Evolutionary conservation across 2,329 filamentous ascomycete species (phyloP).

Genomic region (Fusarium illudens): DNA sequence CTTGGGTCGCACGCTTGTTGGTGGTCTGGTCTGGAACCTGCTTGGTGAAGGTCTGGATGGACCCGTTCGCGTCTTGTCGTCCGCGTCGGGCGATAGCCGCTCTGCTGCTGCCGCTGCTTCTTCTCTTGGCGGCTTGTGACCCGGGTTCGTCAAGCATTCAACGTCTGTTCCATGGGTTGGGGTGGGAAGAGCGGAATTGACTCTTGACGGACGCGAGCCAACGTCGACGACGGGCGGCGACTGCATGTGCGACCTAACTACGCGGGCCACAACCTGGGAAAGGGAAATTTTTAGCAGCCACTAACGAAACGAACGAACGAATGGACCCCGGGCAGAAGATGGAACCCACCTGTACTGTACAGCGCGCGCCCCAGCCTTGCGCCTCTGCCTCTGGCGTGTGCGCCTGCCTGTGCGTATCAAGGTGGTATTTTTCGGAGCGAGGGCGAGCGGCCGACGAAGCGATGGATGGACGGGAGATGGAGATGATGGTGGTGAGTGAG

Average conservation of each 20-base stretch:
- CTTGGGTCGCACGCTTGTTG: neutral
- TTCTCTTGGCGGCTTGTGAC: neutral
- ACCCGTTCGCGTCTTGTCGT: neutral
- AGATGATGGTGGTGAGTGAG: neutral
- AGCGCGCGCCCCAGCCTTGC: neutral
- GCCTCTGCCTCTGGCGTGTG: neutral
- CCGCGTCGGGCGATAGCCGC: neutral
- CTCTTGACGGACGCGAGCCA: neutral
- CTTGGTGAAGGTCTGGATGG: neutral
- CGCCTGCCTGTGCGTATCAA: neutral
- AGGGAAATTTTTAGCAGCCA: neutral
- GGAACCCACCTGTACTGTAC: neutral
- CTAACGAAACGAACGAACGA: neutral
- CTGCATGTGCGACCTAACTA: neutral
- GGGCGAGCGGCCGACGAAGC: neutral
- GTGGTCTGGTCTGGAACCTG: neutral
- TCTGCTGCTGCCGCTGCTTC: neutral
- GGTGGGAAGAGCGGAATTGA: neutral
- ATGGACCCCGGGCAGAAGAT: neutral
- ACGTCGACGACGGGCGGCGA: neutral
- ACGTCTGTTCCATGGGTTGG: neutral
- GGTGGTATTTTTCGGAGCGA: slow-evolving; percentile 5
- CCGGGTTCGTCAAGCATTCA: neutral
- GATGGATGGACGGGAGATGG: neutral
- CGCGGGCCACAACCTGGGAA: neutral